phyloP scores from a whole-genome alignment of 257 asterid genomes.

The Solanum medicagineum region DNA sequence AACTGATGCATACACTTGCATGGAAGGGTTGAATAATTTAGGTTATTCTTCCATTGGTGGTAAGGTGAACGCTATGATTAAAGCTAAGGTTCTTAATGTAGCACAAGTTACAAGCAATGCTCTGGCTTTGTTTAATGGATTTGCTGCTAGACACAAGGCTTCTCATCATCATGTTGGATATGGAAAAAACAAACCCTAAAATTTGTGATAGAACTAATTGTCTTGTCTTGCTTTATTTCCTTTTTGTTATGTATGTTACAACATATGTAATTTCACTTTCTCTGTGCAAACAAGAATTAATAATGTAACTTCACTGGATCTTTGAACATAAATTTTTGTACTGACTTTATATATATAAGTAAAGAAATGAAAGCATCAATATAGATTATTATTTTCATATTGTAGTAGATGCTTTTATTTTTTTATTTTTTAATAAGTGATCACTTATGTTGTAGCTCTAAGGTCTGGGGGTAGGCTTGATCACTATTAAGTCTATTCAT shows the following conservation, averaged over 20 bases:
- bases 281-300: background rate
- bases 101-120: constrained; percentile 45
- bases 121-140: constrained; percentile 39
- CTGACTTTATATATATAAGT: background rate
- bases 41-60: constrained; percentile 30
- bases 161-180: background rate
- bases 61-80: constrained; percentile 25
- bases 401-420: background rate
- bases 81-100: constrained; percentile 48
- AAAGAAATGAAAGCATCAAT: background rate
- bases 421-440: no score
- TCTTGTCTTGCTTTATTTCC: background rate
- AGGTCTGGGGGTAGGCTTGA: no score
- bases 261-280: background rate
- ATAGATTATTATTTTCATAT: background rate
- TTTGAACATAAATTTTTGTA: background rate
- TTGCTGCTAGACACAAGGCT: constrained; percentile 30
- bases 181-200: background rate
- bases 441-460: no score
- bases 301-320: background rate
- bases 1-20: constrained; percentile 34
- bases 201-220: background rate
- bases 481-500: no score
- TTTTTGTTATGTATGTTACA: background rate
- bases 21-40: constrained; percentile 34